Percentiles rank a stretch among this genome's conserved stretches.
Evolutionary conservation across 2,329 filamentous ascomycete genomes (phyloP).

Genomic region (Penicillium polonicum): DNA sequence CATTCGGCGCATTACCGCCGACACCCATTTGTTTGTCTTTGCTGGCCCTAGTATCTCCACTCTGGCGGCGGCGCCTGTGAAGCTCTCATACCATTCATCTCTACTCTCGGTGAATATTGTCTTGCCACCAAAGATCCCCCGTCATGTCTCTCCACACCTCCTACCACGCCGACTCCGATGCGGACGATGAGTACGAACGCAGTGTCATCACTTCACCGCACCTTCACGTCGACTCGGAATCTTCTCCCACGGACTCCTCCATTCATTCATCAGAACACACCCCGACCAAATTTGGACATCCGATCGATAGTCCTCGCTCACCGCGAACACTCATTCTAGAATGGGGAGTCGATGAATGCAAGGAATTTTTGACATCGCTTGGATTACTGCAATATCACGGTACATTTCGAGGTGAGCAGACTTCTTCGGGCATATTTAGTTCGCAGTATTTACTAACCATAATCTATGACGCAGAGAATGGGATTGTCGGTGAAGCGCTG

Average conservation of each 20-base stretch:
- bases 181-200: conserved; percentile 65
- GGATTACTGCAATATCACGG: conserved; percentile 81
- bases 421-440: background rate
- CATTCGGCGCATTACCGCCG: conserved; percentile 16
- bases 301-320: conserved; percentile 51
- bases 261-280: conserved; percentile 61
- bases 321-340: conserved; percentile 58
- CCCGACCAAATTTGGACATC: conserved; percentile 59
- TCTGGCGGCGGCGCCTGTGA: conserved; percentile 9
- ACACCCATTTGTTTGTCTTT: conserved; percentile 6
- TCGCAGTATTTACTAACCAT: background rate
- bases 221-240: conserved; percentile 57
- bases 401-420: conserved; percentile 71
- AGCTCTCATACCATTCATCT: background rate
- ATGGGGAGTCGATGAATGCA: conserved; percentile 78
- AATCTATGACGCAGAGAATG: conserved; percentile 70
- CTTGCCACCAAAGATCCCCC: conserved; percentile 1
- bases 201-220: conserved; percentile 58
- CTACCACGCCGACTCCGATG: conserved; percentile 63
- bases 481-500: conserved; percentile 87
- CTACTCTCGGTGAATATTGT: conserved; percentile 2
- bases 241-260: conserved; percentile 57
- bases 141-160: conserved; percentile 47
- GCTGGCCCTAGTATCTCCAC: background rate
- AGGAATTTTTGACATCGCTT: conserved; percentile 79